Conservation (phyloP, 1,139 yeast genomes). For the Komagataea norvegica region DNA sequence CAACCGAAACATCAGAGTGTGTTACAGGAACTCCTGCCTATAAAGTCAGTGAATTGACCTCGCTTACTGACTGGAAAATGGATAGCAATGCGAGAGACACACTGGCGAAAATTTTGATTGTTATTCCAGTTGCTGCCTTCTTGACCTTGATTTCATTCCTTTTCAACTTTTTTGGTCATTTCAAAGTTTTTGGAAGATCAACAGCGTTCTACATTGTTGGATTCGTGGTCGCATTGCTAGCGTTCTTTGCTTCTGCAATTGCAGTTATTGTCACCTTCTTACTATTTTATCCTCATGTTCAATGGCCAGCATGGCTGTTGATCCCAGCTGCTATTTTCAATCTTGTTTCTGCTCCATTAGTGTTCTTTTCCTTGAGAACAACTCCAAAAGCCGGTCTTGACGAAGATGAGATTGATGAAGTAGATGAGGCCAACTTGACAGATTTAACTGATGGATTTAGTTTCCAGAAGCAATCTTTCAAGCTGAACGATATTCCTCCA, state of each 20-base stretch:
- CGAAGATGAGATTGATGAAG: slow-evolving; percentile 28
- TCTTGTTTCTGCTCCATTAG: slow-evolving; percentile 41
- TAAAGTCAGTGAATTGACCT: slow-evolving; percentile 17
- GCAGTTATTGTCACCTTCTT: slow-evolving; percentile 50
- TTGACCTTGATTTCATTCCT: slow-evolving; percentile 47
- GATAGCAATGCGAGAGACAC: slow-evolving; percentile 55
- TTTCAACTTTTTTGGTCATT: slow-evolving; percentile 38
- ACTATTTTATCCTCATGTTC: slow-evolving; percentile 56
- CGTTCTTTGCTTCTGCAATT: slow-evolving; percentile 49
- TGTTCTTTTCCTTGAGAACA: slow-evolving; percentile 30
- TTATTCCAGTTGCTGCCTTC: slow-evolving; percentile 80
- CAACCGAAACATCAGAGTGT: slow-evolving; percentile 39
- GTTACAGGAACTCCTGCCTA: slow-evolving; percentile 41
- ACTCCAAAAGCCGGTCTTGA: slow-evolving; percentile 27
- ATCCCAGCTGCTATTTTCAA: slow-evolving; percentile 60
- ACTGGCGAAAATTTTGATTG: slow-evolving; percentile 65
- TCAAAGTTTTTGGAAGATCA: slow-evolving; percentile 38
- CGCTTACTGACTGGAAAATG: slow-evolving; percentile 42
- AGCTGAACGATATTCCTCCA: slow-evolving; percentile 14
- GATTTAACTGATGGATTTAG: slow-evolving; percentile 32
- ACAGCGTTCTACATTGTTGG: slow-evolving; percentile 30
- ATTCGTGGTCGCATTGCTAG: slow-evolving; percentile 36
- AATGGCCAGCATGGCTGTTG: slow-evolving; percentile 67
- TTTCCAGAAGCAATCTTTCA: slow-evolving; percentile 16
- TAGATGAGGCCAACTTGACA: slow-evolving; percentile 29